phyloP scores from a whole-genome alignment of 768 basidiomycete species.

The Lentinula guzmanii region DNA sequence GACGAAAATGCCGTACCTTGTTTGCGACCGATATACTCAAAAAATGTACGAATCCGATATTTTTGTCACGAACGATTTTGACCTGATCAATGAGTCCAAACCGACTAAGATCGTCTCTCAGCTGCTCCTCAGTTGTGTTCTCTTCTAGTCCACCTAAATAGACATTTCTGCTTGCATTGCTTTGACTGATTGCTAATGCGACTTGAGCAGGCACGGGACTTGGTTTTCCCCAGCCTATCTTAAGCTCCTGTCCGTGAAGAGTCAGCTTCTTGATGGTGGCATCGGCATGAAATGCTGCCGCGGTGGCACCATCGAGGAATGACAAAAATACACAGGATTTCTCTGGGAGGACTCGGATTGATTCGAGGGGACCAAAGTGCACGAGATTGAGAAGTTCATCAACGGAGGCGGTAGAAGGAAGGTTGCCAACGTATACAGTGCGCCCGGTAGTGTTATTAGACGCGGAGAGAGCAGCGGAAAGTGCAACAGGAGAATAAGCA shows the following conservation, averaged over 20 bases:
- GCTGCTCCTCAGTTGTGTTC: constrained; percentile 81
- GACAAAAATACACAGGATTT: constrained; percentile 98
- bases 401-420: constrained; percentile 92
- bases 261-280: constrained; percentile 91
- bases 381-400: constrained; percentile 98
- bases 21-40: constrained; percentile 91
- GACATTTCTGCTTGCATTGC: constrained; percentile 92
- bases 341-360: constrained; percentile 90
- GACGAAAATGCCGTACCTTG: constrained; percentile 52
- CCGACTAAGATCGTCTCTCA: constrained; percentile 85
- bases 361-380: constrained; percentile 95
- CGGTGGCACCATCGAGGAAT: constrained; percentile 89
- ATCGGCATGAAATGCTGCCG: constrained; percentile 96
- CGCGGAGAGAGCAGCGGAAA: constrained; percentile 65
- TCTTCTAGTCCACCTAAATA: constrained; percentile 94
- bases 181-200: constrained; percentile 81
- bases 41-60: constrained; percentile 99
- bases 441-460: constrained; percentile 70
- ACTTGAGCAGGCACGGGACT: constrained; percentile 84
- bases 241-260: constrained; percentile 92
- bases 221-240: constrained; percentile 98
- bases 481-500: constrained; percentile 71
- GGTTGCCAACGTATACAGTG: constrained; percentile 95
- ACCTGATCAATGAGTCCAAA: constrained; percentile 98
- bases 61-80: constrained; percentile 99